A percentile compares a stretch with the other conserved stretches of the same genome.
Evolutionary conservation across 768 basidiomycete genomes (phyloP).

Genomic region (Leccinum longicurvipes): DNA sequence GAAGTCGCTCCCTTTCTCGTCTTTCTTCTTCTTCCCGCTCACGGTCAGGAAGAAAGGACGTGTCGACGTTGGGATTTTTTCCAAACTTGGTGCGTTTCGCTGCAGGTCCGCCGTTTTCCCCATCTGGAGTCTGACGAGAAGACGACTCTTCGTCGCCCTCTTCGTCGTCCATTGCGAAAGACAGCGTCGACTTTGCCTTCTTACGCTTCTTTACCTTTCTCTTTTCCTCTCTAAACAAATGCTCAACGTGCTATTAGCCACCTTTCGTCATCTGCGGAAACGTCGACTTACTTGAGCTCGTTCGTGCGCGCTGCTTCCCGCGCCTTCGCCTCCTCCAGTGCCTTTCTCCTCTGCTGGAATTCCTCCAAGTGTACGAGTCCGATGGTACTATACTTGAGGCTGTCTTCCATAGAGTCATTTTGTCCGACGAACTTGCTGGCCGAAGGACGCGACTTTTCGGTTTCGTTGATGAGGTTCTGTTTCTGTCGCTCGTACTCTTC

Average conservation of each 20-base stretch:
- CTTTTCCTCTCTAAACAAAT: constrained; percentile 81
- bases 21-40: constrained; percentile 94
- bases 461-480: constrained; percentile 78
- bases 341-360: constrained; percentile 85
- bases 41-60: constrained; percentile 97
- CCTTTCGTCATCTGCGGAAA: constrained; percentile 29
- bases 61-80: constrained; percentile 97
- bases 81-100: constrained; percentile 75
- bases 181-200: constrained; percentile 86
- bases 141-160: constrained; percentile 46
- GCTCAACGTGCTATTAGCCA: constrained; percentile 78
- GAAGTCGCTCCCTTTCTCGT: constrained; percentile 79
- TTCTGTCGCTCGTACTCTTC: constrained; percentile 84
- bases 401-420: constrained; percentile 92
- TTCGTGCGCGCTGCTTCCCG: constrained; percentile 82
- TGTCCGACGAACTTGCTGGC: constrained; percentile 89
- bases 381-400: constrained; percentile 85
- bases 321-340: constrained; percentile 88
- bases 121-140: constrained; percentile 37
- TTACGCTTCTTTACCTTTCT: constrained; percentile 91
- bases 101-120: constrained; percentile 43
- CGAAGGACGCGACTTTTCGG: constrained; percentile 88
- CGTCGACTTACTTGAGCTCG: constrained; percentile 77
- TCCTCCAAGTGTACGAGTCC: constrained; percentile 91
- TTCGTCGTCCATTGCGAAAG: constrained; percentile 87